These are phyloP conservation scores for Trichomonas vaginalis DNA, from an alignment of 208 protist genomes.

Conservation along the genomic window DNA sequence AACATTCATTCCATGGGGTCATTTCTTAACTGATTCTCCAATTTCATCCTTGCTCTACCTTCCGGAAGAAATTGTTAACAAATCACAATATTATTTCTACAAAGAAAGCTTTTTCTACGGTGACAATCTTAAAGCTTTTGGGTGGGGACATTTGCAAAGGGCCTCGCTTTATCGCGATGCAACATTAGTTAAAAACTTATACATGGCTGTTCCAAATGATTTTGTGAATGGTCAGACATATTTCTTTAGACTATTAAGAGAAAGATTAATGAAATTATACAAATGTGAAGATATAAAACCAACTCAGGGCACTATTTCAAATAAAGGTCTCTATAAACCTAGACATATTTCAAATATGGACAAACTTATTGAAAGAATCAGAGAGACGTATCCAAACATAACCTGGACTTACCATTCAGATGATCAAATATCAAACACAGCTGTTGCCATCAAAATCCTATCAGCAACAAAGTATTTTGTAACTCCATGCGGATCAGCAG, in stretches of 20 bases:
- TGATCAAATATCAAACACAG: neutral
- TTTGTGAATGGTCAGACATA: neutral
- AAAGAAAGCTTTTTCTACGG: neutral
- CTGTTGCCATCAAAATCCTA: neutral
- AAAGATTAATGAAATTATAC: neutral
- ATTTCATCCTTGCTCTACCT: neutral
- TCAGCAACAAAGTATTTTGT: neutral
- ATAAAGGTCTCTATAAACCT: neutral
- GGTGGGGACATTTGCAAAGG: neutral
- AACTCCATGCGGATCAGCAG: neutral
- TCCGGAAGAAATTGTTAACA: neutral
- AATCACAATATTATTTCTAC: neutral
- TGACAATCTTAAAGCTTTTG: neutral
- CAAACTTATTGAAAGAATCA: neutral
- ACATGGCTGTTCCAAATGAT: neutral
- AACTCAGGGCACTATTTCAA: neutral
- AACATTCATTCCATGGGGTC: neutral
- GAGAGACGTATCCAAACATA: neutral
- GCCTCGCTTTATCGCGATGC: neutral
- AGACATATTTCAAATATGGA: neutral
- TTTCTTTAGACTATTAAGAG: neutral
- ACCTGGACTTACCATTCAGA: neutral
- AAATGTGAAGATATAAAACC: neutral
- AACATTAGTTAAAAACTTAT: neutral
- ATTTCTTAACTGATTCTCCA: neutral